Conservation (phyloP, 768 basidiomycete species). For the Epithele typhae region DNA sequence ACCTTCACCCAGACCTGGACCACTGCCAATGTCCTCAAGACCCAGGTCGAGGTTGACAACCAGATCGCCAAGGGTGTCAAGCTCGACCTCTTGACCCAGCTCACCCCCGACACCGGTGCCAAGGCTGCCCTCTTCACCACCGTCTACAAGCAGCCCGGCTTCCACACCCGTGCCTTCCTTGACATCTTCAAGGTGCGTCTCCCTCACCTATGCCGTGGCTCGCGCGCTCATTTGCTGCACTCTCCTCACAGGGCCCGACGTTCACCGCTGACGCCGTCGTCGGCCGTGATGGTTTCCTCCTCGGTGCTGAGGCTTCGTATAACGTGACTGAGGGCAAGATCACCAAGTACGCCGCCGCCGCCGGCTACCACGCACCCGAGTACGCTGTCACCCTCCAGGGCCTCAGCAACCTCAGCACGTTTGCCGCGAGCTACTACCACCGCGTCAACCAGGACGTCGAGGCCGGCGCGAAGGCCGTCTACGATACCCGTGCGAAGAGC, state of each 20-base stretch:
- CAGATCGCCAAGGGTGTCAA: constrained; percentile 97
- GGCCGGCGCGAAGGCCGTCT: constrained; percentile 94
- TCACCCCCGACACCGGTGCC: constrained; percentile 81
- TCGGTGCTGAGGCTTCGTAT: constrained; percentile 95
- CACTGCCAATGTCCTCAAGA: constrained; percentile 88
- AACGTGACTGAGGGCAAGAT: constrained; percentile 93
- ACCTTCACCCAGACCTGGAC: constrained; percentile 96
- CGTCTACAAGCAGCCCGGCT: constrained; percentile 92
- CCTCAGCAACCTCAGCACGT: constrained; percentile 90
- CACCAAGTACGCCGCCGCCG: constrained; percentile 85
- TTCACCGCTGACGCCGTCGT: constrained; percentile 95
- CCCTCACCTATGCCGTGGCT: constrained; percentile 13
- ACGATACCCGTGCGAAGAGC: constrained; percentile 86
- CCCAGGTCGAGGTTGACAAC: constrained; percentile 93
- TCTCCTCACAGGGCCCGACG: constrained; percentile 75
- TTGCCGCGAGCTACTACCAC: constrained; percentile 98
- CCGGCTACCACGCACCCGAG: constrained; percentile 95
- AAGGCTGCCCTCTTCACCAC: constrained; percentile 83
- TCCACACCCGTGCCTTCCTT: constrained; percentile 87
- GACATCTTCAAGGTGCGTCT: constrained; percentile 91
- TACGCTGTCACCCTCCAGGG: constrained; percentile 94
- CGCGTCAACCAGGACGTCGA: constrained; percentile 87
- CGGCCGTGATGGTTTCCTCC: constrained; percentile 95
- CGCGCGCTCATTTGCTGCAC: constrained; percentile 9
- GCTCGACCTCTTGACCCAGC: constrained; percentile 79